phyloP scores from a whole-genome alignment of 169 alveolate species.

The Eimeria maxima region DNA sequence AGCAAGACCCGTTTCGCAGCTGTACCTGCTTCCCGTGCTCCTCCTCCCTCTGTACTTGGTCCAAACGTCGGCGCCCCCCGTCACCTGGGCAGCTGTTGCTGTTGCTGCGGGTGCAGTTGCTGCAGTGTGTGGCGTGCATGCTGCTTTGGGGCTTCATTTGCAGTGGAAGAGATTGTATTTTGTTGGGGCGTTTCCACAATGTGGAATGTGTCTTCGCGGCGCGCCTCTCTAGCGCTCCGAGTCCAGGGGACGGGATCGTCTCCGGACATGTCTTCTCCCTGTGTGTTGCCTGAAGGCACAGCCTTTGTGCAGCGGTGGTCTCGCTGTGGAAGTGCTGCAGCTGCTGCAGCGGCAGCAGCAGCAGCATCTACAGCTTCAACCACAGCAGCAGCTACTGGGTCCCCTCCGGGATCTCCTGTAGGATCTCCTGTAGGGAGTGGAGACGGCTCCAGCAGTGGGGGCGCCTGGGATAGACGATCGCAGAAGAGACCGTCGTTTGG shows the following conservation, averaged over 20 bases:
- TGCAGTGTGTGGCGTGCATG: not conserved
- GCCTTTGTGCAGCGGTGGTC: constrained; percentile 47
- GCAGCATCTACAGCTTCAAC: not conserved
- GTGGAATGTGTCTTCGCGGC: constrained; percentile 23
- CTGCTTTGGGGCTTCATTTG: not conserved
- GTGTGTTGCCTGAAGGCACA: constrained; percentile 46
- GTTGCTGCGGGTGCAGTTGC: constrained; percentile 13
- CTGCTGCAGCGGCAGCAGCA: not conserved
- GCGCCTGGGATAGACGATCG: not conserved
- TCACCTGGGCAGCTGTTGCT: not conserved
- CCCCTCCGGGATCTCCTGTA: not conserved
- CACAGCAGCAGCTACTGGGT: not conserved
- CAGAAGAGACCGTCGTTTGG: not conserved
- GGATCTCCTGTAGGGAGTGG: not conserved
- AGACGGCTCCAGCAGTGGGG: not conserved
- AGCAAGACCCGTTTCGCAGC: not conserved
- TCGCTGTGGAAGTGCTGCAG: not conserved
- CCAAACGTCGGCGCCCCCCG: not conserved
- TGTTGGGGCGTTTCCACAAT: constrained; percentile 24
- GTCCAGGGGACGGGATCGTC: constrained; percentile 6
- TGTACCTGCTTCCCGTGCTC: not conserved
- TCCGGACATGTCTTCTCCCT: not conserved
- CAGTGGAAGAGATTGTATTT: not conserved
- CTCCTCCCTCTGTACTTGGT: not conserved
- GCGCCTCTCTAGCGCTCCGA: constrained; percentile 21